Base-by-base conservation (phyloP, 2,329 filamentous ascomycete genomes). In the Xenoacremonium recifei region DNA sequence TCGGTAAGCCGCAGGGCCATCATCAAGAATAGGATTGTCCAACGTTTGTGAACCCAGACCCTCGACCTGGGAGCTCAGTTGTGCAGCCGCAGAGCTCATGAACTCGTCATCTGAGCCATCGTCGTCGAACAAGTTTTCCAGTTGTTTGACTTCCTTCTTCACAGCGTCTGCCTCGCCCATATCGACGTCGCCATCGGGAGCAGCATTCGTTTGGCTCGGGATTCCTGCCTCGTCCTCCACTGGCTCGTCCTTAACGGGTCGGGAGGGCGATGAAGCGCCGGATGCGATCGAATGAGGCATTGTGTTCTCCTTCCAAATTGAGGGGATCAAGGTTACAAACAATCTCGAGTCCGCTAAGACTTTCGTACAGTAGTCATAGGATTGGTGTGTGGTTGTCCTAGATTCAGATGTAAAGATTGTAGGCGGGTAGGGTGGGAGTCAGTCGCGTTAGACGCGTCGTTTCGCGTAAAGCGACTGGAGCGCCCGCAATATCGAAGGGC, bases 21-120 rank as follows among this genome's bases (percentile, higher is more conserved):
- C 29, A 15, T 31, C 17, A 6, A 15, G 29, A n/a, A 7, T 15
- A 15, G n/a, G 29, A 15, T 15, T 15, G 17, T 56, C 71, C 58
- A 59, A 76, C 73, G 65, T 58, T 35, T 70, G 68, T 19, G 71
- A 72, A 29, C 63, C 64, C 9, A 18, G 6, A n/a, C 71, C 4
- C 67, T 70, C 25, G 71, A 73, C 51, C 68, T 76, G 13, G 63
- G 56, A 50, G 47, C 51, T 53, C 3, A 54, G 58, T 27, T 72
- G 68, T 20, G 63, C 55, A 17, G 70, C 57, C 6, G 68, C 66
- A 39, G 75, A 75, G 51, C 70, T 78, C 6, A 76, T 73, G 37
- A 83, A 82, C 47, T 84, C 80, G 1, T 81, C 78, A 48, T 84
- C 79, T 2, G 76, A 80, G 33, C 80, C 78, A 15, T 70, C 69